phyloP scores from a whole-genome alignment of 169 alveolate genomes.

The Plasmodium vivax region DNA sequence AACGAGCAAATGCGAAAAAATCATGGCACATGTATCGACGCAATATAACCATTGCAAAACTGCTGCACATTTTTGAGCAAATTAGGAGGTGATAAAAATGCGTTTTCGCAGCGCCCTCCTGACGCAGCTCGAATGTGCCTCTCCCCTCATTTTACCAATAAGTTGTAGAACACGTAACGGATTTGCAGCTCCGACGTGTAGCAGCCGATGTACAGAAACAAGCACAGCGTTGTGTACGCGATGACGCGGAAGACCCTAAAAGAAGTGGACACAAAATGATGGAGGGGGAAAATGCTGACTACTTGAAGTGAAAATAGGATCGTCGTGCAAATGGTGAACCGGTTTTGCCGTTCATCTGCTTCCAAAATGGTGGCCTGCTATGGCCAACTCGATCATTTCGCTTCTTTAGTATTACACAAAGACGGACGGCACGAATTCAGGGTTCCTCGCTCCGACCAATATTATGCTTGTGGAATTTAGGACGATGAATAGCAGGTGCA shows the following conservation, averaged over 20 bases:
- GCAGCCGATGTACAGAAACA: slow-evolving; percentile 61
- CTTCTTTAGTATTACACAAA: slow-evolving; percentile 74
- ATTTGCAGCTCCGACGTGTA: slow-evolving; percentile 55
- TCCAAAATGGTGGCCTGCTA: not conserved
- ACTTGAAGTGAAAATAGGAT: not conserved
- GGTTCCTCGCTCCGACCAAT: slow-evolving; percentile 11
- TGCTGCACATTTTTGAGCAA: not conserved
- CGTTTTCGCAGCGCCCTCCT: not conserved
- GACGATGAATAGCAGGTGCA: slow-evolving; percentile 72
- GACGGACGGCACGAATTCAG: slow-evolving; percentile 44
- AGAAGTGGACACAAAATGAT: not conserved
- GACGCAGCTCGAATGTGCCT: not conserved
- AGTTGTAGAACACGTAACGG: slow-evolving; percentile 53
- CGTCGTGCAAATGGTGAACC: not conserved
- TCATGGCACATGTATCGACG: not conserved
- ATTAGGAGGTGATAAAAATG: not conserved
- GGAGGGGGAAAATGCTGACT: not conserved
- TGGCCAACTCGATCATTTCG: not conserved
- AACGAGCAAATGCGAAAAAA: not conserved
- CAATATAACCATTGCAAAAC: not conserved
- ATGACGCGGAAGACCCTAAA: slow-evolving; percentile 55
- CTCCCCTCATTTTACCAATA: slow-evolving; percentile 43
- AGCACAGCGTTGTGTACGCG: slow-evolving; percentile 29
- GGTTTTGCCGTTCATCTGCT: not conserved
- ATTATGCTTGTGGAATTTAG: slow-evolving; percentile 74